Base-by-base conservation (phyloP, 371 early-diverging fungal genomes). In the Lichtheimia hyalospora region DNA sequence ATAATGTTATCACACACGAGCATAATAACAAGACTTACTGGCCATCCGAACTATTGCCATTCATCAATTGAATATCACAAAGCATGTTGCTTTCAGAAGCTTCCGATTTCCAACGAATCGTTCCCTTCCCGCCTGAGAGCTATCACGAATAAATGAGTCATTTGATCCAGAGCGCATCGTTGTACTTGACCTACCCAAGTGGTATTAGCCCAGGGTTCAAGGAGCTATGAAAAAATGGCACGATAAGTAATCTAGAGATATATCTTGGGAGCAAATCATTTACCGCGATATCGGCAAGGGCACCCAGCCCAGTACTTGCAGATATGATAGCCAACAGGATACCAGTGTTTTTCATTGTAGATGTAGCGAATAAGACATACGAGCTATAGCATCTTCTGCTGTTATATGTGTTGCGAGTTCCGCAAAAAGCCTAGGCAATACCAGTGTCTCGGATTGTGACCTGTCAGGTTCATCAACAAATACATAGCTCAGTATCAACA, bases 61-160 rank as follows among this genome's bases (percentile, higher is more conserved):
- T 53, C 53, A 53, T 53, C 39, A 53, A 21, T 13, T 53, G 53
- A 40, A 53, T 53, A 53, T 53, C 40, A 12, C 53, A 53, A 6
- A 39, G 2, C 20, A 1, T 10, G 3, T 28, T 39, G 21, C 5
- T 16, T 39, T 53, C 53, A 20, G 15, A 13, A n/a, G 16, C 53
- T 4, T 53, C 53, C 18, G 39, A 34, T 16, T 16, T 39, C 53
- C 53, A 53, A 20, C 20, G 28, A 53, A 53, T 40, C 18, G 25
- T 40, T 18, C 40, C 53, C 8, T 28, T 16, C 18, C 53, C 53
- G 5, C 53, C 53, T 16, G 53, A 53, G 6, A 5, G 25, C 34
- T 34, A 34, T 34, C 8, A 8, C 6, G 34, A 34, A 34, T 34
- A 34, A 6, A 34, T 34, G 6, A 34, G 34, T 8, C 34, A 34